A percentile compares a stretch with the other conserved stretches of the same genome.
phyloP scores from a whole-genome alignment of 148 eudicot genomes.

The Mesembryanthemum crystallinum region DNA sequence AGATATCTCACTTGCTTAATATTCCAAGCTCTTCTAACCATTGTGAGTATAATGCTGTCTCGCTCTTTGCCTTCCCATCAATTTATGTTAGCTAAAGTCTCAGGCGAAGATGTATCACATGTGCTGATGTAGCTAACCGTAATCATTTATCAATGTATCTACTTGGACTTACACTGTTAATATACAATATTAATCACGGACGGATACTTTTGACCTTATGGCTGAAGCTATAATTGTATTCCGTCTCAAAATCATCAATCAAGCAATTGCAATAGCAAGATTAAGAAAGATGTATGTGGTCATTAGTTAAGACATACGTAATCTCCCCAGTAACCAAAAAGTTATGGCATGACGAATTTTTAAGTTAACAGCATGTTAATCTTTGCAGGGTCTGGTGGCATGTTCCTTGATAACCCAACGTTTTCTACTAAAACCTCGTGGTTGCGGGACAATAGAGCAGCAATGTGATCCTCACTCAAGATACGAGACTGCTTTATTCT shows the following conservation, averaged over 20 bases:
- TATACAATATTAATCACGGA: no score
- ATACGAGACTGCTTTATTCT: slow-evolving; percentile 38
- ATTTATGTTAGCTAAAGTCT: neutral
- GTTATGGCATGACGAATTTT: no score
- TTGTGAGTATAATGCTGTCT: slow-evolving; percentile 34
- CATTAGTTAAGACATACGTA: no score
- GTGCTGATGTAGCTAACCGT: neutral
- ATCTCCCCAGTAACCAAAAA: no score
- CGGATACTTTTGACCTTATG: no score
- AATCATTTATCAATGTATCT: neutral
- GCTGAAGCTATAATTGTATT: no score
- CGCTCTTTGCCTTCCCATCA: neutral
- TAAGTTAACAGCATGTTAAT: no score
- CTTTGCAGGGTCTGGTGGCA: slow-evolving; percentile 40
- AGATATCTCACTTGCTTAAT: slow-evolving; percentile 52
- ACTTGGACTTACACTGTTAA: neutral
- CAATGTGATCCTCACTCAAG: slow-evolving; percentile 46
- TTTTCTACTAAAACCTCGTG: slow-evolving; percentile 40
- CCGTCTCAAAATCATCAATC: no score
- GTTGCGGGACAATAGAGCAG: slow-evolving; percentile 48
- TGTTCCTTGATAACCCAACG: slow-evolving; percentile 44
- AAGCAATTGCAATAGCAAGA: neutral
- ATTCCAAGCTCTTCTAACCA: slow-evolving; percentile 45
- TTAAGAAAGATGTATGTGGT: neutral
- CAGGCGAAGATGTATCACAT: neutral